Conservation (phyloP, 257 asterid genomes). For the Cynanchum wilfordii region DNA sequence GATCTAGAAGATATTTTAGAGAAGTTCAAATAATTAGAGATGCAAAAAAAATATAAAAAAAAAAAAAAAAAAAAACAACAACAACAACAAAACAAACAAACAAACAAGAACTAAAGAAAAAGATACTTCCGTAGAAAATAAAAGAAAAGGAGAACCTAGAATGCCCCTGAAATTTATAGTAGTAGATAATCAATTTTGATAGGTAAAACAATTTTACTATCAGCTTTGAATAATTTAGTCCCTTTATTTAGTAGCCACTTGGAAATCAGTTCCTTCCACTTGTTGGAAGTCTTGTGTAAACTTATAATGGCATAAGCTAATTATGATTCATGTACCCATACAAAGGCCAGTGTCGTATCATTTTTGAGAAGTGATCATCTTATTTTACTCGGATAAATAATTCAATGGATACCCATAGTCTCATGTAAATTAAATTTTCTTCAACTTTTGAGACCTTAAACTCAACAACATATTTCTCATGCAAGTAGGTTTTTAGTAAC, state of each 20-base stretch:
- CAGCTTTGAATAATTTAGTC: not conserved
- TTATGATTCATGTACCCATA: not conserved
- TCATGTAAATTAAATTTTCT: not conserved
- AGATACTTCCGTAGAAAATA: not conserved
- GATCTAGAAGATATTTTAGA: slow-evolving; percentile 45
- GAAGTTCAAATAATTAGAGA: slow-evolving; percentile 12
- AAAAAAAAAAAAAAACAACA: too few relatives aligned
- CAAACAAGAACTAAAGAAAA: not conserved
- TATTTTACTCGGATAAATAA: not conserved
- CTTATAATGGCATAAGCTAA: not conserved
- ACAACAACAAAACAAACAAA: not conserved
- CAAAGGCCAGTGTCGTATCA: not conserved
- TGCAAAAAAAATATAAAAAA: too few relatives aligned
- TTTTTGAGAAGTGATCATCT: not conserved
- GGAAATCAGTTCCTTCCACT: not conserved
- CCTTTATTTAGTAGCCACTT: not conserved
- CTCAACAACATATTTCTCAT: not conserved
- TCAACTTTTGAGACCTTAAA: not conserved
- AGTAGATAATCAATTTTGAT: not conserved
- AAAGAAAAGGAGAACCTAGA: not conserved
- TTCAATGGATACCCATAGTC: not conserved
- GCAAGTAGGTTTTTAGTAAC: not conserved
- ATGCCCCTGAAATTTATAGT: not conserved
- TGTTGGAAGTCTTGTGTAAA: not conserved
- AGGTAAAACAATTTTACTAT: not conserved